Base-by-base conservation (phyloP, 2,329 filamentous ascomycete species). In the Aurifilum marmelostoma region DNA sequence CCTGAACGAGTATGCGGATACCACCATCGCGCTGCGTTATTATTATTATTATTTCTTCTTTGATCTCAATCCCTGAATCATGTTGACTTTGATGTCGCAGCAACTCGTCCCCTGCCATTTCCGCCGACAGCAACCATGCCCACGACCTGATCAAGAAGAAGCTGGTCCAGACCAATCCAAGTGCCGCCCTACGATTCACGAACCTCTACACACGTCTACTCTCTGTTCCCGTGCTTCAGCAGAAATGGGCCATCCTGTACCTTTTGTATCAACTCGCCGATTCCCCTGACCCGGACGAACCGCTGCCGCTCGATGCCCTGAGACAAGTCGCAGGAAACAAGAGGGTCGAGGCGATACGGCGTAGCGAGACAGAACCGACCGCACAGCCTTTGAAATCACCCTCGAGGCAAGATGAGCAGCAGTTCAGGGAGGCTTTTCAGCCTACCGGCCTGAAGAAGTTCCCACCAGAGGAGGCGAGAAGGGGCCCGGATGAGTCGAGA, bases 231-330 rank as follows among this genome's bases (percentile, higher is more conserved):
- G 94, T 98, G 7, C 85, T 99, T 59, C 92, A 92, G 75, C 92
- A 97, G 79, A 99, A 99, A 86, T 98, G 94, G 94, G 93, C 92
- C 3, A 97, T 99, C 73, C 85, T 99, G 27, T 97, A 97, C 78
- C 89, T 99, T 56, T 87, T 99, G 56, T 92, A 96, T 78, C 90
- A 93, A 75, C 87, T 97, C 62, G 89, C 92, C 71, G 92, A 94
- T 76, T 88, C 87, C 3, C 84, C 86, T 43, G 83, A 88, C 70
- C 85, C 86, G 2, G 82, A 79, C 73, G 84, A 87, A 66, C 85
- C 84, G 58, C 77, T 82, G 14, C 82, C 83, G n/a, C 73, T 84
- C 47, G 83, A 77, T 67, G 82, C 81, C 11, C 71, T 75, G 63
- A 78, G 76, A 78, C 73, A 82, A 77, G 75, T 81, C 76, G 60